These are phyloP conservation scores for Prunus dulcis DNA, from an alignment of 306 rosid species.

Conservation along the genomic window DNA sequence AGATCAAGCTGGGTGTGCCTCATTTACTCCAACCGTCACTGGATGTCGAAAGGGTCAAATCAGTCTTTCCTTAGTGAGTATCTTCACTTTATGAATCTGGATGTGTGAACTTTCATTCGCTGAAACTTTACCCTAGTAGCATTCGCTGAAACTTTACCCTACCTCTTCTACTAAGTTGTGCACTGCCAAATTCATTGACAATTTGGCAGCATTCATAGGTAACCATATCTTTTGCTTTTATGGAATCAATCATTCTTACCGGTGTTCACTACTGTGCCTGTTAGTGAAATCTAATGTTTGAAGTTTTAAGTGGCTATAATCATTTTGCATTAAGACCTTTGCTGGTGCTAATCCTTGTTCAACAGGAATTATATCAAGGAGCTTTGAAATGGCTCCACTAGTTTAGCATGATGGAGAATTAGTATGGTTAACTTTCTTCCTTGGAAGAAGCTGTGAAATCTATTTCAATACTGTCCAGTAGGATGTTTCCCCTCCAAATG, in stretches of 20 bases:
- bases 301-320: neutral
- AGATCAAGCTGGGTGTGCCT: constrained; percentile 92
- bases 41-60: constrained; percentile 78
- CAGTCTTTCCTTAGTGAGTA: constrained; percentile 96
- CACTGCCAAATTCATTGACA: neutral
- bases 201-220: neutral
- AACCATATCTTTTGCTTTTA: neutral
- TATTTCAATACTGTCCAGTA: neutral
- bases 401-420: neutral
- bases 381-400: neutral
- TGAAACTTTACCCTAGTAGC: neutral
- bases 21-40: constrained; percentile 65
- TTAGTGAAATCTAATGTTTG: neutral
- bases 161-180: neutral
- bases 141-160: neutral
- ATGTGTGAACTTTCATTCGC: neutral
- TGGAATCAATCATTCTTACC: neutral
- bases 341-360: neutral
- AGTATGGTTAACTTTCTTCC: no score
- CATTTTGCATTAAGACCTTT: neutral
- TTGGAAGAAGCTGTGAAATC: neutral
- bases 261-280: neutral
- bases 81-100: neutral
- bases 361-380: neutral
- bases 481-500: neutral